phyloP scores from a whole-genome alignment of 208 protist species.

The Leishmania arabica region DNA sequence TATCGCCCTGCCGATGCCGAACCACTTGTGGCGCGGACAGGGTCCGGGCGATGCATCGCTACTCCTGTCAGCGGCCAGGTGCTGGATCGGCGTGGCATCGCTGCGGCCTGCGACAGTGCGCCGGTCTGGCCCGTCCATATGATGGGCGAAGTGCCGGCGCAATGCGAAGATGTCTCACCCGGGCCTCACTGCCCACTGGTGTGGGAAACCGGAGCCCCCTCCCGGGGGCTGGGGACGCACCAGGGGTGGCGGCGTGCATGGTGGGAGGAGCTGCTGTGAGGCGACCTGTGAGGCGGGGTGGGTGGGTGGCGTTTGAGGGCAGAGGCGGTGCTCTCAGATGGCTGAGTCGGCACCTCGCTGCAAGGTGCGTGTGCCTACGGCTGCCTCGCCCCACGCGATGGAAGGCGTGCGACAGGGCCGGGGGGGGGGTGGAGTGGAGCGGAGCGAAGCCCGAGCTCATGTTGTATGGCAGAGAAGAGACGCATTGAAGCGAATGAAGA shows the following conservation, averaged over 20 bases:
- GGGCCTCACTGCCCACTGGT: not conserved
- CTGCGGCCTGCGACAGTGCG: not conserved
- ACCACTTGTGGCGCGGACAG: not conserved
- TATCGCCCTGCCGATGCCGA: not conserved
- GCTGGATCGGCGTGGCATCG: not conserved
- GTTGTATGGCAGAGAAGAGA: not conserved
- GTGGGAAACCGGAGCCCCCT: not conserved
- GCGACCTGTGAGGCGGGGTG: not conserved
- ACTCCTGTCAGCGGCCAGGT: not conserved
- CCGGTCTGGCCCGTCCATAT: not conserved
- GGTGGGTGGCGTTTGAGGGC: not conserved
- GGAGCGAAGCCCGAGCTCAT: not conserved
- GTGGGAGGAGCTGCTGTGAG: not conserved
- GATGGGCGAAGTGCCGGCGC: not conserved
- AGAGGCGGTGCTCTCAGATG: not conserved
- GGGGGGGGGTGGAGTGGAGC: not conserved
- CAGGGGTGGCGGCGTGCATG: not conserved
- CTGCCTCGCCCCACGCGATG: no score
- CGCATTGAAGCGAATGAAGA: not conserved
- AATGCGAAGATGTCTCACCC: not conserved
- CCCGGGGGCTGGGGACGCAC: not conserved
- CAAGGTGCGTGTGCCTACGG: not conserved
- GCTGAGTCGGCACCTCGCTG: not conserved
- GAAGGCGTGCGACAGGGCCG: not conserved
- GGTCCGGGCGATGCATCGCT: not conserved